Conservation (phyloP, 306 rosid species). For the Malus fusca region DNA sequence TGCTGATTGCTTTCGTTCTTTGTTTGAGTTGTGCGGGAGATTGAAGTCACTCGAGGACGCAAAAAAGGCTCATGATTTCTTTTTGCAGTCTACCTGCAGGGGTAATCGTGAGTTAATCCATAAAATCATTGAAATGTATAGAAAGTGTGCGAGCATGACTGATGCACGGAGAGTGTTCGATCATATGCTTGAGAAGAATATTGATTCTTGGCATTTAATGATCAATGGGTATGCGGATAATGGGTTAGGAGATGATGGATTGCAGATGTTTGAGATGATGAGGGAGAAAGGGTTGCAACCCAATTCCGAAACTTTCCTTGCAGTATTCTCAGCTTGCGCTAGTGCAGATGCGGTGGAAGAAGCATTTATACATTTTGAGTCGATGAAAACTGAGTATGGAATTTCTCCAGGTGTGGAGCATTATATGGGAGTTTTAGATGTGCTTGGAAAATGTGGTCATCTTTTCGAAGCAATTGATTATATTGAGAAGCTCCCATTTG, state of each 20-base stretch:
- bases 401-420: conserved; percentile 48
- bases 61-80: conserved; percentile 67
- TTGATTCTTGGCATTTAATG: conserved; percentile 81
- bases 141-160: conserved; percentile 64
- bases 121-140: conserved; percentile 73
- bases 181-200: conserved; percentile 58
- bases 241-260: conserved; percentile 74
- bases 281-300: conserved; percentile 59
- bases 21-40: conserved; percentile 54
- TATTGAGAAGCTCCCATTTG: conserved; percentile 50
- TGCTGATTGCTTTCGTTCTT: conserved; percentile 41
- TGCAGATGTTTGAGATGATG: conserved; percentile 74
- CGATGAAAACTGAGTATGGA: conserved; percentile 59
- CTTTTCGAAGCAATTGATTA: conserved; percentile 67
- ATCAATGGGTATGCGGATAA: conserved; percentile 58
- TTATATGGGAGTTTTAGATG: conserved; percentile 70
- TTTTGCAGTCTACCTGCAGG: conserved; percentile 65
- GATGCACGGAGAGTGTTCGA: conserved; percentile 87
- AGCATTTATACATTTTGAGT: conserved; percentile 58
- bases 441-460: conserved; percentile 74
- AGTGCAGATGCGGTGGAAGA: conserved; percentile 85
- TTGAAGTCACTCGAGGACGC: conserved; percentile 64
- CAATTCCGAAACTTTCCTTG: conserved; percentile 59
- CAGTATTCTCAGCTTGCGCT: conserved; percentile 66
- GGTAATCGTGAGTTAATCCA: conserved; percentile 46